Evolutionary conservation across 148 eudicot species (phyloP).

Genomic region (Camellia granthamiana): DNA sequence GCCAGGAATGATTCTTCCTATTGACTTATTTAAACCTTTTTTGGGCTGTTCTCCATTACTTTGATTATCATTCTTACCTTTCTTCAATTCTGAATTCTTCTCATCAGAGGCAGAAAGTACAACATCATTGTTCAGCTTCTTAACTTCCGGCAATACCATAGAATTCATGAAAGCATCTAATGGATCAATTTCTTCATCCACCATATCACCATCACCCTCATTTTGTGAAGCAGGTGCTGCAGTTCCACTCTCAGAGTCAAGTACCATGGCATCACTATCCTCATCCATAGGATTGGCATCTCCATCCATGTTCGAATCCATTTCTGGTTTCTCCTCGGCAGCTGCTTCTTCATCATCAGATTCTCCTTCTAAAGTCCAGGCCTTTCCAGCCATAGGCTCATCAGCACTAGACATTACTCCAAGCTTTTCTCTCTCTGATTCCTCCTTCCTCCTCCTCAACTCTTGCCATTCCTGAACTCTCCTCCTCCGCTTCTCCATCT

Average conservation of each 20-base stretch:
- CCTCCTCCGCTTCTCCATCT: conserved; percentile 87
- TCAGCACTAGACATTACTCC: conserved; percentile 47
- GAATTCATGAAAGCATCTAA: conserved; percentile 80
- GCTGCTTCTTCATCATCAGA: conserved; percentile 79
- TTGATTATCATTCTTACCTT: conserved; percentile 26
- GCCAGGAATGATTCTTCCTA: conserved; percentile 74
- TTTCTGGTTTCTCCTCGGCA: conserved; percentile 36
- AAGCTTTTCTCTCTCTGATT: conserved; percentile 53
- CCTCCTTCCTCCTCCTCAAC: conserved; percentile 65
- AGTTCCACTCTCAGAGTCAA: conserved; percentile 43
- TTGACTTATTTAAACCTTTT: conserved; percentile 36
- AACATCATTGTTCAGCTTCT: conserved; percentile 44
- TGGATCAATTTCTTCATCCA: conserved; percentile 78
- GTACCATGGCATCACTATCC: conserved; percentile 40
- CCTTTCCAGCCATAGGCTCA: conserved; percentile 58
- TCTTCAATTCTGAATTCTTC: conserved; percentile 17
- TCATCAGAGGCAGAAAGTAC: conserved; percentile 26
- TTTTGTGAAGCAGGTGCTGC: conserved; percentile 21
- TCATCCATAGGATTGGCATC: conserved; percentile 28
- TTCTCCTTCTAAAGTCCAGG: conserved; percentile 83
- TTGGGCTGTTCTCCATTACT: conserved; percentile 30
- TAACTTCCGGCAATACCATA: conserved; percentile 77
- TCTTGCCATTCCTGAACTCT: conserved; percentile 95
- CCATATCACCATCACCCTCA: conserved; percentile 32
- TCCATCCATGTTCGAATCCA: conserved; percentile 49